Evolutionary conservation across 2,329 filamentous ascomycete genomes (phyloP).

Genomic region (Colletotrichum tropicale): DNA sequence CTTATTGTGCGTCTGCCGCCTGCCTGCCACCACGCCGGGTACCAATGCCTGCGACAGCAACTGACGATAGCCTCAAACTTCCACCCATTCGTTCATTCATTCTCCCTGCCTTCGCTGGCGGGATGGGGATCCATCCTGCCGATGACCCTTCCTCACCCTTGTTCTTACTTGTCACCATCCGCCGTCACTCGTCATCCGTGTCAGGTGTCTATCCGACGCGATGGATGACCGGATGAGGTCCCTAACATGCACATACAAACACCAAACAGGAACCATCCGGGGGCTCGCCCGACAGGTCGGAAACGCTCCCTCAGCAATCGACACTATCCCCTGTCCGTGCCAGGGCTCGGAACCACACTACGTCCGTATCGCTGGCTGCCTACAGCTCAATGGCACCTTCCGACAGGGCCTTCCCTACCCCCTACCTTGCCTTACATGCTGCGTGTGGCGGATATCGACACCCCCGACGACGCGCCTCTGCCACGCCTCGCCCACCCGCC

Average conservation of each 20-base stretch:
- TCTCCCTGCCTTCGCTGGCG: too few species aligned
- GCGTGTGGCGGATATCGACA: not conserved
- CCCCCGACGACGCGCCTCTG: not conserved
- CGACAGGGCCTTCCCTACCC: not conserved
- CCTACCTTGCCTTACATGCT: not conserved
- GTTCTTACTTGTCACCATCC: not conserved
- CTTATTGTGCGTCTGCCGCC: conserved; percentile 19
- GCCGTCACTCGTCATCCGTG: not conserved
- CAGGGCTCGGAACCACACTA: conserved; percentile 11
- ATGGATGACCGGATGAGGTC: not conserved
- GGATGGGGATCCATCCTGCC: not conserved
- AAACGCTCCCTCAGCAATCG: conserved; percentile 4
- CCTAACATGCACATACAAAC: not conserved
- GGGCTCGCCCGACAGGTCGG: conserved; percentile 10
- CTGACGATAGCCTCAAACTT: not conserved
- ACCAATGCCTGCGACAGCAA: not conserved
- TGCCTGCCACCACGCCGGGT: not conserved
- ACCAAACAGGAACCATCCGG: not conserved
- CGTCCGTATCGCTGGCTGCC: conserved; percentile 19
- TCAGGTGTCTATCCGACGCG: not conserved
- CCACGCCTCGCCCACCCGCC: not conserved
- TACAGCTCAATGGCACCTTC: conserved; percentile 9
- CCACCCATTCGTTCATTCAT: not conserved
- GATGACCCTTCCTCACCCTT: not conserved
- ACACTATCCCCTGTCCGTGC: conserved; percentile 11